phyloP scores from a whole-genome alignment of 495 filamentous ascomycete species.

The Penicillium mononematosum region DNA sequence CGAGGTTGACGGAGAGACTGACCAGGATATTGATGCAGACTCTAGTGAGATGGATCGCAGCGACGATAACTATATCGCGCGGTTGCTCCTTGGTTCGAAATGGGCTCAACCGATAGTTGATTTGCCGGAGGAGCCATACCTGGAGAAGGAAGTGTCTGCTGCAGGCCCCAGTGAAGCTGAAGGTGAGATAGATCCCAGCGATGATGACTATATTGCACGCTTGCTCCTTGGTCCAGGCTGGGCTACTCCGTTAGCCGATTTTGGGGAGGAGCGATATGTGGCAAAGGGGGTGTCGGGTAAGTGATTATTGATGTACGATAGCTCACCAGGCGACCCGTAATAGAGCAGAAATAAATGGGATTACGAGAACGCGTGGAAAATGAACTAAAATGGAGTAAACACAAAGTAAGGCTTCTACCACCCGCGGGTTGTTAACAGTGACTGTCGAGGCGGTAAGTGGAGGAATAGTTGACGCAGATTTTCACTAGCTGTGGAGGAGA shows the following conservation, averaged over 20 bases:
- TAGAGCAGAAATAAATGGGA: too few species aligned
- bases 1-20: neutral
- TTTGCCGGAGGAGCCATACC: neutral
- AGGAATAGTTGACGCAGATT: too few species aligned
- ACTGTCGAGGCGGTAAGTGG: too few species aligned
- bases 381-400: too few species aligned
- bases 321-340: neutral
- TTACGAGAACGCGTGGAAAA: too few species aligned
- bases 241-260: neutral
- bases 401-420: too few species aligned
- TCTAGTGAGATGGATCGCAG: neutral
- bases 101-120: neutral
- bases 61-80: constrained; percentile 1
- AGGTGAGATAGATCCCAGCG: neutral
- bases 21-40: neutral
- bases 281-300: neutral
- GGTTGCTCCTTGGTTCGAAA: neutral
- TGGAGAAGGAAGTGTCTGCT: neutral
- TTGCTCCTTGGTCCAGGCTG: neutral
- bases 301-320: neutral
- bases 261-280: neutral
- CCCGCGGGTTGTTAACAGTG: too few species aligned
- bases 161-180: neutral
- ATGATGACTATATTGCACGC: neutral
- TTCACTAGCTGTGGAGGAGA: too few species aligned